Evolutionary conservation across 2,329 filamentous ascomycete species (phyloP).

Genomic region (Neonectria sp.): DNA sequence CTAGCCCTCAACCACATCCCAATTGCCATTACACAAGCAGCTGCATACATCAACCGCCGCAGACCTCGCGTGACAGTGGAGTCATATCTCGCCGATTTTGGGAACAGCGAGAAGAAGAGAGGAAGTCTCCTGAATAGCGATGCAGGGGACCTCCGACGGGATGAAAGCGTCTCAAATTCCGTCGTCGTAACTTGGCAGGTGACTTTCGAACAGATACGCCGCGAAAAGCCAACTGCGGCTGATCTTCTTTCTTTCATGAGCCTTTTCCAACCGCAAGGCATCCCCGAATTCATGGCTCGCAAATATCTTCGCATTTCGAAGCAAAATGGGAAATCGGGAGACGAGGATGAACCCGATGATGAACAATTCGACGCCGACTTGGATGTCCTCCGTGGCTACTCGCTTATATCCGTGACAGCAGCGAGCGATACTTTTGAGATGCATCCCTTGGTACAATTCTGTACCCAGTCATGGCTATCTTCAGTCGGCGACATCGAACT

Average conservation of each 20-base stretch:
- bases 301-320: conserved; percentile 1
- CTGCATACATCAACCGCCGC: conserved; percentile 46
- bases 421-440: conserved; percentile 15
- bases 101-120: conserved; percentile 46
- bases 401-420: conserved; percentile 1
- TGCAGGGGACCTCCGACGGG: conserved; percentile 36
- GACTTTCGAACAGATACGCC: conserved; percentile 29
- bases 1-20: conserved; percentile 47
- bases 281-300: conserved; percentile 19
- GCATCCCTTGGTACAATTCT: conserved; percentile 9
- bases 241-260: conserved; percentile 32
- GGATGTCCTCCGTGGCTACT: conserved; percentile 30
- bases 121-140: conserved; percentile 46
- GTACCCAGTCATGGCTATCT: conserved; percentile 8
- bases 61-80: conserved; percentile 40
- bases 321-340: not conserved
- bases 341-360: not conserved
- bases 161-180: conserved; percentile 30
- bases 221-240: conserved; percentile 12
- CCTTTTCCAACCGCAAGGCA: conserved; percentile 31
- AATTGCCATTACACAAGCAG: conserved; percentile 50
- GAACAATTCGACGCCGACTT: conserved; percentile 32
- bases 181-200: conserved; percentile 31
- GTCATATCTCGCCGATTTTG: conserved; percentile 51
- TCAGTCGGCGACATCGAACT: not conserved